Conservation (phyloP, 192 early-diverging fungal species). For the Coemansia sp. region DNA sequence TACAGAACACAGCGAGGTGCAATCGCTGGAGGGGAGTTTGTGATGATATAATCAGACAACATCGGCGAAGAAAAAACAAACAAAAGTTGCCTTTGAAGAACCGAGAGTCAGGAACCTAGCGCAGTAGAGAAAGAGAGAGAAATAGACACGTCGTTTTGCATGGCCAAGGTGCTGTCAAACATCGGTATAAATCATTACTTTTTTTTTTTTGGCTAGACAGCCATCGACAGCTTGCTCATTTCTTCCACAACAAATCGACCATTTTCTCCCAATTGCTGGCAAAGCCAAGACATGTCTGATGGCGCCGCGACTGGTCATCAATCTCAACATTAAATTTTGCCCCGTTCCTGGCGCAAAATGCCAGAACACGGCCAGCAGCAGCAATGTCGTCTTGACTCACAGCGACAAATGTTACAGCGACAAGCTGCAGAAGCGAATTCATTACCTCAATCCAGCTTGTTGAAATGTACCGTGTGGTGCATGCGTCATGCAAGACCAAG, state of each 20-base stretch:
- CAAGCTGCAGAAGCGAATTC: conserved; percentile 32
- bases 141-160: too few species aligned
- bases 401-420: conserved; percentile 37
- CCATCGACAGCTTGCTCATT: too few species aligned
- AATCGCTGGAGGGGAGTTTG: too few species aligned
- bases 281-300: conserved; percentile 49
- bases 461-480: conserved; percentile 40
- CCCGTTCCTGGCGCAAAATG: conserved; percentile 33
- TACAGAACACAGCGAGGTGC: too few species aligned
- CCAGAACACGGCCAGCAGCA: conserved; percentile 22
- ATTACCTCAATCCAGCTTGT: conserved; percentile 49
- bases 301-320: conserved; percentile 34
- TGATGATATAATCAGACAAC: too few species aligned
- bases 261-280: conserved; percentile 42
- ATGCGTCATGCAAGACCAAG: conserved; percentile 43
- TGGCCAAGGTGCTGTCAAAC: too few species aligned
- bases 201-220: too few species aligned
- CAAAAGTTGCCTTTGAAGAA: too few species aligned
- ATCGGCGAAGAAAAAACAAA: too few species aligned
- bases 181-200: too few species aligned
- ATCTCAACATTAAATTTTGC: conserved; percentile 38
- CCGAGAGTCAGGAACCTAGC: too few species aligned
- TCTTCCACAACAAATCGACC: conserved; percentile 23
- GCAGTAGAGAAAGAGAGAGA: too few species aligned
- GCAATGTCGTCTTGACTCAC: conserved; percentile 29